These are phyloP conservation scores for Mycena epipterygia DNA, from an alignment of 768 basidiomycete genomes.

Conservation along the genomic window DNA sequence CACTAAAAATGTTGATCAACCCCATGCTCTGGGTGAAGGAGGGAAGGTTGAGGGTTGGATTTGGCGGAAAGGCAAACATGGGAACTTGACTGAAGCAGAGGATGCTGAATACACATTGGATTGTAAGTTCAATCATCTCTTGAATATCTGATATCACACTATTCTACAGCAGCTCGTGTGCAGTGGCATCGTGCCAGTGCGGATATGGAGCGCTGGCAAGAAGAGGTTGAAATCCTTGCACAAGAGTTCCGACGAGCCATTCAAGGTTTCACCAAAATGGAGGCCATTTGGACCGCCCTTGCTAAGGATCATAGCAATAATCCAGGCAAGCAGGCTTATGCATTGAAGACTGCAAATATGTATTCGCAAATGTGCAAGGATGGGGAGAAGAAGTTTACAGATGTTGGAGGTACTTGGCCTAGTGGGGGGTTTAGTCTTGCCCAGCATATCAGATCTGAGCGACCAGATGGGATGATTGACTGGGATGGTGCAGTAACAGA, in stretches of 20 bases:
- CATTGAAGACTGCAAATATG: conserved; percentile 18
- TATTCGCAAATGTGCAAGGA: conserved; percentile 23
- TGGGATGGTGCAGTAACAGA: background rate
- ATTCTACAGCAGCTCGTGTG: conserved; percentile 21
- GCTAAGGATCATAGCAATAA: background rate
- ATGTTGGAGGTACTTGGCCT: conserved; percentile 20
- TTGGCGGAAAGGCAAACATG: conserved; percentile 22
- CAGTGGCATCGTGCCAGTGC: conserved; percentile 32
- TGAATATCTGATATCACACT: background rate
- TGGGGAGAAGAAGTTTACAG: conserved; percentile 23
- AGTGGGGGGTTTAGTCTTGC: conserved; percentile 11
- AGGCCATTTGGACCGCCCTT: background rate
- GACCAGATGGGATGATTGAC: conserved; percentile 7
- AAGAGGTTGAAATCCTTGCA: conserved; percentile 35
- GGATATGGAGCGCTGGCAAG: conserved; percentile 31
- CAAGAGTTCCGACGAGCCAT: conserved; percentile 5
- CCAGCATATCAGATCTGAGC: conserved; percentile 16
- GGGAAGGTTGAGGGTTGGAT: conserved; percentile 32
- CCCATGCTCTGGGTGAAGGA: conserved; percentile 24
- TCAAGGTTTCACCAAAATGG: conserved; percentile 2
- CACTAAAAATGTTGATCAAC: conserved; percentile 15
- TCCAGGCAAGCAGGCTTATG: conserved; percentile 34
- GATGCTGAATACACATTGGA: conserved; percentile 20
- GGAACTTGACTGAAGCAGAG: conserved; percentile 16
- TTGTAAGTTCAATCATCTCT: conserved; percentile 4